Conservation (phyloP, 805 yeast species). For the Myxozyma lipomycoides region DNA sequence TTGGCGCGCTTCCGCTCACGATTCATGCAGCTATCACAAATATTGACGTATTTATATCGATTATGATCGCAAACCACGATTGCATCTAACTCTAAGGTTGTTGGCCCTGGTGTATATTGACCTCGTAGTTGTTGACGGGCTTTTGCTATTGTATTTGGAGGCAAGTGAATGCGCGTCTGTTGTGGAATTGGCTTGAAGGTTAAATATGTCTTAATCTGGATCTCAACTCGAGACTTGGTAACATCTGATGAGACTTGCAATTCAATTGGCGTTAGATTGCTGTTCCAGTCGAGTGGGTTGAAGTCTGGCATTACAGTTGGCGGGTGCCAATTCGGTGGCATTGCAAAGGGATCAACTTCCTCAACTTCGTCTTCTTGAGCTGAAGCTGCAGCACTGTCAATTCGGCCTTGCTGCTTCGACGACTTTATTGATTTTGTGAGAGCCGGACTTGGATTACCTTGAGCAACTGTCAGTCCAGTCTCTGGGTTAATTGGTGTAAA, state of each 20-base stretch:
- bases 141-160: slow-evolving; percentile 83
- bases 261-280: slow-evolving; percentile 3
- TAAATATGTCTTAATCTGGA: slow-evolving; percentile 79
- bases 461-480: too few relatives aligned
- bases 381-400: neutral
- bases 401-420: neutral
- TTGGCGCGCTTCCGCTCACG: slow-evolving; percentile 93
- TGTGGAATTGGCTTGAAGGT: slow-evolving; percentile 72
- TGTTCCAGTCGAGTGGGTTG: slow-evolving; percentile 34
- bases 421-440: neutral
- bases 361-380: neutral
- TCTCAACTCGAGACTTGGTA: slow-evolving; percentile 82
- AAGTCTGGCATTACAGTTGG: slow-evolving; percentile 24
- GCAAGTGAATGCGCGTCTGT: slow-evolving; percentile 69
- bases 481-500: too few relatives aligned
- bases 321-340: slow-evolving; percentile 24
- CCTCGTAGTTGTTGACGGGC: slow-evolving; percentile 67
- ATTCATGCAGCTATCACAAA: slow-evolving; percentile 84
- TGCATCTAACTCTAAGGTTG: slow-evolving; percentile 55
- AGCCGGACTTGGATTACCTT: neutral
- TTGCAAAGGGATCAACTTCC: slow-evolving; percentile 2
- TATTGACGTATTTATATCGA: slow-evolving; percentile 53
- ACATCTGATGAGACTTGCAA: slow-evolving; percentile 60
- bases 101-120: slow-evolving; percentile 31
- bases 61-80: slow-evolving; percentile 61